Evolutionary conservation across 345 rosid genomes (phyloP).

Genomic region (Hibiscus tridactylites): DNA sequence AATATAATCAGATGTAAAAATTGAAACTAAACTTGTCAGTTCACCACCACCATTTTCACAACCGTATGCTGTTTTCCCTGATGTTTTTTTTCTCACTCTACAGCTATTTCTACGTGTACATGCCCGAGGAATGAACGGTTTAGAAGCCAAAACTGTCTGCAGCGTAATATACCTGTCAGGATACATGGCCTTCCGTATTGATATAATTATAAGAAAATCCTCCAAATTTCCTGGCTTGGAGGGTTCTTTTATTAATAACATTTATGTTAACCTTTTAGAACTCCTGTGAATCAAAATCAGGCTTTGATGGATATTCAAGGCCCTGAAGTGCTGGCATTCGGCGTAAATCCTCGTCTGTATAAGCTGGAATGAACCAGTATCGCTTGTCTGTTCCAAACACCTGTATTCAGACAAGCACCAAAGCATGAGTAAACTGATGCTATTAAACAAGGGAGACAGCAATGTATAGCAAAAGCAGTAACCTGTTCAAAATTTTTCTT

Average conservation of each 20-base stretch:
- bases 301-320: conserved; percentile 81
- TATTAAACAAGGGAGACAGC: not conserved
- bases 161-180: conserved; percentile 11
- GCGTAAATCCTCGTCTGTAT: conserved; percentile 74
- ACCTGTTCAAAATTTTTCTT: conserved; percentile 93
- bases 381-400: conserved; percentile 78
- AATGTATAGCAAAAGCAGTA: not conserved
- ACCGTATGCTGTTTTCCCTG: not conserved
- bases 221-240: conserved; percentile 3
- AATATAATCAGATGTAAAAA: conserved; percentile 5
- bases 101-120: conserved; percentile 8
- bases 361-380: conserved; percentile 78
- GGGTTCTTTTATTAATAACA: conserved; percentile 6
- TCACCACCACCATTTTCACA: not conserved
- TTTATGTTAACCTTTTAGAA: conserved; percentile 28
- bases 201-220: conserved; percentile 14
- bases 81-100: not conserved
- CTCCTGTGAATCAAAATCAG: conserved; percentile 64
- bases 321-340: conserved; percentile 92
- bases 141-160: conserved; percentile 15
- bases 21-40: not conserved
- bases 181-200: not conserved
- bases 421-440: not conserved
- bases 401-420: conserved; percentile 23
- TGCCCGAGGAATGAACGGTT: conserved; percentile 16